Evolutionary conservation across 108 stramenopile species (phyloP).

Genomic region (Chaetoceros muelleri): DNA sequence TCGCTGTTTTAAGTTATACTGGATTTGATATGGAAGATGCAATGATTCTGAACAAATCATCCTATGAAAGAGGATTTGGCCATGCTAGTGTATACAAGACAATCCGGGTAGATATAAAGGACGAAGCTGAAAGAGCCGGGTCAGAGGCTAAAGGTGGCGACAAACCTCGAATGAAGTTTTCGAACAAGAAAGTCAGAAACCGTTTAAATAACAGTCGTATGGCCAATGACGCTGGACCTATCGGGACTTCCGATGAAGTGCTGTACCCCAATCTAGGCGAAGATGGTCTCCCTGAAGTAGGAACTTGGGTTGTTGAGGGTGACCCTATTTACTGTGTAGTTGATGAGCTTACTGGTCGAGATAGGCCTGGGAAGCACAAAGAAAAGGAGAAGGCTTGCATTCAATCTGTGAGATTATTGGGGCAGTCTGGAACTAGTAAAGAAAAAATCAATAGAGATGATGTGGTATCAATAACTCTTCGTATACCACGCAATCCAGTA

Average conservation of each 20-base stretch:
- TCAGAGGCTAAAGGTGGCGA: slow-evolving; percentile 43
- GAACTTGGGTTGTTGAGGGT: slow-evolving; percentile 72
- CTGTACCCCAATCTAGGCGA: slow-evolving; percentile 60
- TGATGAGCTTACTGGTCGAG: slow-evolving; percentile 60
- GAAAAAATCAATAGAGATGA: slow-evolving; percentile 23
- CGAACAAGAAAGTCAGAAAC: slow-evolving; percentile 44
- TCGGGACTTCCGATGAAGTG: slow-evolving; percentile 27
- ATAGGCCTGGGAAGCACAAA: slow-evolving; percentile 76
- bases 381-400: slow-evolving; percentile 86
- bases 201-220: slow-evolving; percentile 21
- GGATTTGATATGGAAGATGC: slow-evolving; percentile 99
- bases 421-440: slow-evolving; percentile 26
- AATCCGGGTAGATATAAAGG: slow-evolving; percentile 73
- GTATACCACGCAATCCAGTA: slow-evolving; percentile 93
- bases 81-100: slow-evolving; percentile 95
- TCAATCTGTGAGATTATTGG: slow-evolving; percentile 75
- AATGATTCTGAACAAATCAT: slow-evolving; percentile 95
- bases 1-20: slow-evolving; percentile 98
- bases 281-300: slow-evolving; percentile 92
- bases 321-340: slow-evolving; percentile 89
- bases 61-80: slow-evolving; percentile 90
- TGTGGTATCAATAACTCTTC: slow-evolving; percentile 75
- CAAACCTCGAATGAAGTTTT: slow-evolving; percentile 26
- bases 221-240: slow-evolving; percentile 22
- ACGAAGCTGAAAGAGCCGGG: slow-evolving; percentile 48